Conservation (phyloP, 2,329 filamentous ascomycete species). For the Trichophyton mentagrophytes region DNA sequence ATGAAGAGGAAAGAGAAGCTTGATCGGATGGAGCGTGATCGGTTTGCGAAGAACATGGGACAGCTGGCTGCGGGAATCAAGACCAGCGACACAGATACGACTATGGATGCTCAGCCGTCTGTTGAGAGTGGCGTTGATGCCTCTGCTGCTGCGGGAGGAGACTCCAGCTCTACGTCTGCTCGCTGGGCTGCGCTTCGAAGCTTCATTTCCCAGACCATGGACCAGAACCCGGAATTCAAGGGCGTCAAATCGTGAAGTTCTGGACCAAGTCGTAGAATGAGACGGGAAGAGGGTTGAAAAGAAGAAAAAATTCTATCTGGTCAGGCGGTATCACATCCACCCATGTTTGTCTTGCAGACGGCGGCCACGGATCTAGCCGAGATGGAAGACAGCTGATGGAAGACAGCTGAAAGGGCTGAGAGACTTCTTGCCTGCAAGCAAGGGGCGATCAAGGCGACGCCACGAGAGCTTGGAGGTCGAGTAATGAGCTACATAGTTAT, state of each 20-base stretch:
- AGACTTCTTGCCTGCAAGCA: neutral
- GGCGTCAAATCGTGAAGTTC: neutral
- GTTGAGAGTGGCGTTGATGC: neutral
- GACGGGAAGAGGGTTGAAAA: no score
- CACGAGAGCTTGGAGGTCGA: neutral
- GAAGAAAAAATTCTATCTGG: no score
- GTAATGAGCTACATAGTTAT: neutral
- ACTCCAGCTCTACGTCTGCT: constrained; percentile 29
- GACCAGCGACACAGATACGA: constrained; percentile 6
- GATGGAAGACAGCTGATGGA: neutral
- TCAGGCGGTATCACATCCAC: no score
- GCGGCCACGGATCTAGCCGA: neutral
- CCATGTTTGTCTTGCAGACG: no score
- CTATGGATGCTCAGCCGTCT: neutral
- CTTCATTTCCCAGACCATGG: constrained; percentile 79
- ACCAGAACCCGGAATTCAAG: constrained; percentile 68
- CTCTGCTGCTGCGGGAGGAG: constrained; percentile 12
- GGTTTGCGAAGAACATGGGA: constrained; percentile 74
- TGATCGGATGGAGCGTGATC: constrained; percentile 65
- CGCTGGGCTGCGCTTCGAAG: constrained; percentile 70
- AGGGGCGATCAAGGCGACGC: neutral
- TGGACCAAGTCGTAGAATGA: neutral
- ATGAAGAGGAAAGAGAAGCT: constrained; percentile 72
- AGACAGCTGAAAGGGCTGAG: neutral
- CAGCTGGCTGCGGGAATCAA: constrained; percentile 44